Evolutionary conservation across 495 filamentous ascomycete genomes (phyloP), one percentile per base, ranked within the genome.

Genomic region (Schizothecium vesticola): DNA sequence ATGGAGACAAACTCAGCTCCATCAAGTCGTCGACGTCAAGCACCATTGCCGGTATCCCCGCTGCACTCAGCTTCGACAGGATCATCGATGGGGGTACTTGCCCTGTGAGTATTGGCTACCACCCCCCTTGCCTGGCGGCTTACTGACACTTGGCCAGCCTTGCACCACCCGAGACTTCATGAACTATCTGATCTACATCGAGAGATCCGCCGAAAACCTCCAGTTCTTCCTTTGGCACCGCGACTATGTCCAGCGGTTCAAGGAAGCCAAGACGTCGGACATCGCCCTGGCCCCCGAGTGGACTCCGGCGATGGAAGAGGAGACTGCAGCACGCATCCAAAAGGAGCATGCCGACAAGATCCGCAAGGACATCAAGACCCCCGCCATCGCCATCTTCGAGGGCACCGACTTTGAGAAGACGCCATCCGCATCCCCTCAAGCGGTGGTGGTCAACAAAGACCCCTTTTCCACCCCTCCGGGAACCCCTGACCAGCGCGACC

Each of bases 171-270:
- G 90, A 28, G 91, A 94, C 70, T 93, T 94, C 74, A 90, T 92
- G 88, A 90, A 91, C 78, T 94, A 92, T 73, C 81, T 92, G 57
- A 81, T 87, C 63, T 91, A 92, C 75, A 84, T 94, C 61, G 90
- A 92, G 73, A 86, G 87, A 43, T 76, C 87, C 13, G 88, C 91
- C 61, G 91, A 93, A 78, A 92, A 92, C 75, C 83, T 93, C 29
- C 90, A 93, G 76, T 93, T 93, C 78, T 91, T 82, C 75, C 85
- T 93, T 19, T 94, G 91, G 91, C 84, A 86, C 67, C 82, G 79
- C 28, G 89, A 90, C 75, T 94, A 92, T 69, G 75, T 72, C 56
- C 77, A 82, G 67, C 86, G 90, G 5, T 93, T 91, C 75, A 70
- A 79, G 10, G 73, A 78, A 21, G 82, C 89, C 8, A 76, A 84